A percentile compares a stretch with the other conserved stretches of the same genome.
Evolutionary conservation across 371 early-diverging fungal species (phyloP).

Genomic region (Lichtheimia ornata): DNA sequence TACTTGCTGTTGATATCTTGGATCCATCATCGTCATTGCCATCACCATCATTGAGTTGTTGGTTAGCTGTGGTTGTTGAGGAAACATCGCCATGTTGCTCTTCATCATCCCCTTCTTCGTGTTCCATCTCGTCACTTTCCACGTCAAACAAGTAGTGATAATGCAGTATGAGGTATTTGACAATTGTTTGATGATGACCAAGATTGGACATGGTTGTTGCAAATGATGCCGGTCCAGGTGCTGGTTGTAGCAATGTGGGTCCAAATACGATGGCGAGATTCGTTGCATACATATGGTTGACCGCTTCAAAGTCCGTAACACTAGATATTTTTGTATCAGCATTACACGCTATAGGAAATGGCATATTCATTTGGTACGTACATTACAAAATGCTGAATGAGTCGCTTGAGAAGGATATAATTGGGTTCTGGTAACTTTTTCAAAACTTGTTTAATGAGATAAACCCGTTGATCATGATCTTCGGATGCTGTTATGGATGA

Average conservation of each 20-base stretch:
- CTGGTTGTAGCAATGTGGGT: constrained; percentile 77
- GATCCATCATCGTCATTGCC: not conserved
- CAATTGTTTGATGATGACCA: constrained; percentile 79
- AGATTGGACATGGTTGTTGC: constrained; percentile 80
- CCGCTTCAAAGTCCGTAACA: constrained; percentile 81
- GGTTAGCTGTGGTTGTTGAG: too few species aligned
- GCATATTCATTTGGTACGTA: constrained; percentile 21
- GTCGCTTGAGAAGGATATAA: constrained; percentile 67
- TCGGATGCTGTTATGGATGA: constrained; percentile 50
- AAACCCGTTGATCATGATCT: constrained; percentile 79
- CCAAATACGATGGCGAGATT: constrained; percentile 89
- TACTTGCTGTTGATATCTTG: not conserved
- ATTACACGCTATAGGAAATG: not conserved
- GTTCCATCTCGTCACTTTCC: constrained; percentile 56
- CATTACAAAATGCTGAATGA: constrained; percentile 80
- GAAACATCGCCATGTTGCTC: too few species aligned
- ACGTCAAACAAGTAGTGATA: constrained; percentile 85
- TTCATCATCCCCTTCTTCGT: not conserved
- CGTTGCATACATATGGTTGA: constrained; percentile 86
- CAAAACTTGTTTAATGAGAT: constrained; percentile 74
- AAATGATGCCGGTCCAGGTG: constrained; percentile 73
- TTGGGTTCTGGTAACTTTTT: constrained; percentile 71
- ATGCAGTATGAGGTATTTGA: constrained; percentile 80
- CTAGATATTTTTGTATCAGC: constrained; percentile 26
- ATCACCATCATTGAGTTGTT: not conserved